Evolutionary conservation across 257 asterid genomes (phyloP).

Genomic region (Lycium barbarum): DNA sequence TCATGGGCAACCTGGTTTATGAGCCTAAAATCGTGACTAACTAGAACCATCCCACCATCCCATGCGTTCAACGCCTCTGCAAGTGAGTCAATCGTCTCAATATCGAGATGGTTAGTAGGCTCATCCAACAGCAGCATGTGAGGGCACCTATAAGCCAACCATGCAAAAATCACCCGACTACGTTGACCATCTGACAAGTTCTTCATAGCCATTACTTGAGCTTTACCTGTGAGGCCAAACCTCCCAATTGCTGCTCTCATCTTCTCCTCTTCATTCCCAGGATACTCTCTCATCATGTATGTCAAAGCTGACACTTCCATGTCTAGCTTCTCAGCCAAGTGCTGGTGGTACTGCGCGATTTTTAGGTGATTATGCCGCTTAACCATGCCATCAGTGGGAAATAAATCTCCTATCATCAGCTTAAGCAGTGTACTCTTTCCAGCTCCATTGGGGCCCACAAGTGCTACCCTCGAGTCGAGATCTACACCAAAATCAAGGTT

Average conservation of each 20-base stretch:
- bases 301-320: constrained; percentile 75
- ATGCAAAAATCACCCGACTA: constrained; percentile 90
- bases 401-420: constrained; percentile 94
- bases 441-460: constrained; percentile 98
- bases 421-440: constrained; percentile 95
- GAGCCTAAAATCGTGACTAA: constrained; percentile 96
- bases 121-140: constrained; percentile 92
- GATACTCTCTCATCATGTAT: constrained; percentile 84
- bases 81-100: constrained; percentile 91
- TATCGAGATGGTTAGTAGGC: constrained; percentile 97
- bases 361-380: constrained; percentile 90
- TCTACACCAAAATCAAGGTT: constrained; percentile 92
- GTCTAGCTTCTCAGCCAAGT: constrained; percentile 87
- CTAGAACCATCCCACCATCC: constrained; percentile 98
- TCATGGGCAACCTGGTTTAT: constrained; percentile 97
- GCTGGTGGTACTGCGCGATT: constrained; percentile 95
- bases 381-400: constrained; percentile 92
- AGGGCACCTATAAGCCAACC: constrained; percentile 94
- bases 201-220: constrained; percentile 92
- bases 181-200: constrained; percentile 92
- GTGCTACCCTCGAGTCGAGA: constrained; percentile 90
- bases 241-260: constrained; percentile 91
- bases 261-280: constrained; percentile 90
- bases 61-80: constrained; percentile 96
- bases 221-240: constrained; percentile 91